Evolutionary conservation across 2,329 filamentous ascomycete genomes (phyloP).

Genomic region (Aspergillus jensenii): DNA sequence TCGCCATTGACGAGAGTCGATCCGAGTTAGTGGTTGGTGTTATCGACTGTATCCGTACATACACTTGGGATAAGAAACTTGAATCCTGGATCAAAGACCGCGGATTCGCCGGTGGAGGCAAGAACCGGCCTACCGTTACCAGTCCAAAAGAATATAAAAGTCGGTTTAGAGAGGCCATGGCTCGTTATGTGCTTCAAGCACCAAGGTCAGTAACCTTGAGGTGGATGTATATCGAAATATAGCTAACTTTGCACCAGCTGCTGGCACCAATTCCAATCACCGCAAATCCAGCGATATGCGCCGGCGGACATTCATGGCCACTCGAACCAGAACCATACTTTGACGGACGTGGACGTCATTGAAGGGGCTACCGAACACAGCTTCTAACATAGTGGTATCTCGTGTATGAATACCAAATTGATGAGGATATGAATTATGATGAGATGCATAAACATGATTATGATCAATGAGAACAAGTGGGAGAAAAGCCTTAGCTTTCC

Average conservation of each 20-base stretch:
- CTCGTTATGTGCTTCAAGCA: constrained; percentile 66
- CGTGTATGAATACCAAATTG: neutral
- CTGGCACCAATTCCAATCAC: constrained; percentile 47
- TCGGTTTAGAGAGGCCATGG: constrained; percentile 94
- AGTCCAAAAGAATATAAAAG: constrained; percentile 97
- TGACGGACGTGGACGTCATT: constrained; percentile 22
- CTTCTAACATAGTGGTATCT: neutral
- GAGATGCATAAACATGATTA: constrained; percentile 1
- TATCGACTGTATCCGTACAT: constrained; percentile 97
- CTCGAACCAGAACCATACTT: constrained; percentile 7
- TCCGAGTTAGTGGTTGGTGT: constrained; percentile 96
- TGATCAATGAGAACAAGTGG: neutral
- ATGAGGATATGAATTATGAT: constrained; percentile 9
- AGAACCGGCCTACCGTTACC: constrained; percentile 87
- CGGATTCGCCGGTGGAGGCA: constrained; percentile 76
- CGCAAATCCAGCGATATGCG: constrained; percentile 29
- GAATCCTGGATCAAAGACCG: constrained; percentile 99
- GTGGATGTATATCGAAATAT: neutral
- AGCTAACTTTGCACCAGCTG: constrained; percentile 31
- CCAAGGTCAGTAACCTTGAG: constrained; percentile 39
- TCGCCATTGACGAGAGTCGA: constrained; percentile 85
- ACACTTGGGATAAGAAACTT: constrained; percentile 99
- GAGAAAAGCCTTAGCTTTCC: neutral
- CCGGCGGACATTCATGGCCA: constrained; percentile 27
- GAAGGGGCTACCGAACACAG: constrained; percentile 14